Base-by-base conservation (phyloP, 257 asterid genomes). In the Schizonepeta tenuifolia region DNA sequence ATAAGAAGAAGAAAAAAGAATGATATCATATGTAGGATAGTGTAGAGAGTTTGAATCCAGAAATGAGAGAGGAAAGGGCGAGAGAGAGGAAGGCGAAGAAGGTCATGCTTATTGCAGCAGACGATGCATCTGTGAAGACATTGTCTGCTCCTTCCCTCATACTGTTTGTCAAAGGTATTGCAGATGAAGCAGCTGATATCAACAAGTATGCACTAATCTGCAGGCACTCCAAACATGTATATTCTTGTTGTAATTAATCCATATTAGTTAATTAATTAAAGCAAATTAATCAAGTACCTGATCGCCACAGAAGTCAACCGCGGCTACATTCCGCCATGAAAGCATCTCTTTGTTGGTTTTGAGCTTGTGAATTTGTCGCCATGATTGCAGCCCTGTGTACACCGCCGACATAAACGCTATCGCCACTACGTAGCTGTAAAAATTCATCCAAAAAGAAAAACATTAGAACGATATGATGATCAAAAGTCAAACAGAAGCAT, bases 101-200 rank as follows among this genome's bases (percentile, higher is more conserved):
- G 62, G 70, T 85, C 96, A 90, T 81, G 73, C 87, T 78, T 28
- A 85, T 86, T 22, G 96, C 85, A 24, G 97, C 67, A 1, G 89
- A 92, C 9, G 89, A 87, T 31, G 94, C 78, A 58, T 87, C 93
- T 7, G 97, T 87, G 63, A 88, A 90, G 58, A 87, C 76, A 84
- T 89, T 86, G 66, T 88, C 97, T 12, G 77, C 74, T n/a, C 80
- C 85, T 86, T 79, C 88, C 77, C 99, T 78, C 90, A 87, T 80
- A 44, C 80, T 59, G 82, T 90, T 87, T 20, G 98, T 91, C 83
- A 88, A 26, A 4, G 98, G 99, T 59, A 90, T 86, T 0, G 98
- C 97, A 0, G 99, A 75, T 71, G 98, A 91, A 43, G 93, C 93
- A 28, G 96, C 81, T 5, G 99, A 94, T 65, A 94, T 36, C 77